Base-by-base conservation (phyloP, 116 monocot species). In the Phalaenopsis hybrid region DNA sequence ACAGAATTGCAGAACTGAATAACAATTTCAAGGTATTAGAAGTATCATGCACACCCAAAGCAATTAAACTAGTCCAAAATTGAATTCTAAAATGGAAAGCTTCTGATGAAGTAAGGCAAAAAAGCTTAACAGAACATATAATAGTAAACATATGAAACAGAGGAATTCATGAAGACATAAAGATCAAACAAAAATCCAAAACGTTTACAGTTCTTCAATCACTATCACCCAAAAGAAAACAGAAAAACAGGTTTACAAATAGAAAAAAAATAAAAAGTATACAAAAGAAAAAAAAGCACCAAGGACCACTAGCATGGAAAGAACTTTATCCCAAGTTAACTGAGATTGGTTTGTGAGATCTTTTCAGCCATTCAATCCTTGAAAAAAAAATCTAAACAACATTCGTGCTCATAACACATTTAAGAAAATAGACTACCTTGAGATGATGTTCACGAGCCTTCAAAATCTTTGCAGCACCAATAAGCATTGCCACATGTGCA, bases 401-500 rank as follows among this genome's bases (percentile, higher is more conserved):
- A 45, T 33, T 43, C 48, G 51, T 51, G 50, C 17, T 51, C 50
- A 57, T 73, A 73, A 33, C 37, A 51, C 4, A 37, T 49, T 68
- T 13, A 50, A 68, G 57, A 12, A 79, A 49, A 79, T 74, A 44
- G 45, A 51, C 17, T 77, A 94, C 94, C 91, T 86, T 83, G 9
- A 94, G 82, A 65, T 73, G 84, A 57, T 81, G 82, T 84, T 91
- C 90, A 12, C 94, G 91, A 70, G 77, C 55, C 85, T 94, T 91
- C 10, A 94, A 81, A 77, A 94, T 91, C 85, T 72, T 91, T 20
- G 94, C 94, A 31, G 94, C 94, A 52, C 91, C 91, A 16, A 94
- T 68, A 34, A 94, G 90, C 94, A 94, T 94, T 2, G 94, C 86
- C 3, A 88, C 88, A 57, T 94, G 94, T 12, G 92, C 94, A 81